phyloP scores from a whole-genome alignment of 1,139 yeast genomes.

The Saccharomycopsis hybrid region DNA sequence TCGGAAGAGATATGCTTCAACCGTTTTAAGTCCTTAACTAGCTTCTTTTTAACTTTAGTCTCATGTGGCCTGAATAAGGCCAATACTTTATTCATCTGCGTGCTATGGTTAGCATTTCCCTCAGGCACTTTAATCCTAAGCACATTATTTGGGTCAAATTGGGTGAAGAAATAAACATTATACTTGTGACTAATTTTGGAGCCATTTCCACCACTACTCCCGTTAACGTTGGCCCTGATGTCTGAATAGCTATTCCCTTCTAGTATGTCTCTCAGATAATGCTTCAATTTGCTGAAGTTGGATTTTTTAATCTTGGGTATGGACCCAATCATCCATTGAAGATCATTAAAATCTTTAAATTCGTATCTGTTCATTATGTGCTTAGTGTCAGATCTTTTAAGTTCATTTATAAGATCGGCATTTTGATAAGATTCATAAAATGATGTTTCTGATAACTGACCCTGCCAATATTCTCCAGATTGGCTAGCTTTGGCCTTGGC shows the following conservation, averaged over 20 bases:
- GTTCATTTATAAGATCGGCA: background rate
- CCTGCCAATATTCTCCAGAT: conserved; percentile 9
- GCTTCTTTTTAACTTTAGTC: conserved; percentile 35
- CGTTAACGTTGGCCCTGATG: no score
- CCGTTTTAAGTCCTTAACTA: conserved; percentile 31
- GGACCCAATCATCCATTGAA: conserved; percentile 20
- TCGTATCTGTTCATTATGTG: conserved; percentile 18
- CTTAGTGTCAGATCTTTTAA: conserved; percentile 20
- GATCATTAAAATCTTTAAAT: conserved; percentile 7
- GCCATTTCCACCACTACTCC: conserved; percentile 16
- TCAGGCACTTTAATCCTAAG: conserved; percentile 5
- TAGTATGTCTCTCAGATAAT: conserved; percentile 20
- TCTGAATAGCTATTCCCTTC: conserved; percentile 18
- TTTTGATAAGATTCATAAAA: background rate
- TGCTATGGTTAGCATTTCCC: background rate
- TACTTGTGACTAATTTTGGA: conserved; percentile 28
- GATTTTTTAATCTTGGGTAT: conserved; percentile 21
- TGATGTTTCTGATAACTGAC: background rate
- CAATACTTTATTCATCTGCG: conserved; percentile 31
- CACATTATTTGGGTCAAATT: background rate
- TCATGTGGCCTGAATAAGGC: conserved; percentile 52
- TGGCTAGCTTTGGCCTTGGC: background rate
- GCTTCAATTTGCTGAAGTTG: conserved; percentile 6
- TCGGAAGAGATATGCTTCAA: conserved; percentile 21
- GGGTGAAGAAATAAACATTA: conserved; percentile 31